Conservation (phyloP, 352 stramenopile species). For the Elongisporangium undulatum region DNA sequence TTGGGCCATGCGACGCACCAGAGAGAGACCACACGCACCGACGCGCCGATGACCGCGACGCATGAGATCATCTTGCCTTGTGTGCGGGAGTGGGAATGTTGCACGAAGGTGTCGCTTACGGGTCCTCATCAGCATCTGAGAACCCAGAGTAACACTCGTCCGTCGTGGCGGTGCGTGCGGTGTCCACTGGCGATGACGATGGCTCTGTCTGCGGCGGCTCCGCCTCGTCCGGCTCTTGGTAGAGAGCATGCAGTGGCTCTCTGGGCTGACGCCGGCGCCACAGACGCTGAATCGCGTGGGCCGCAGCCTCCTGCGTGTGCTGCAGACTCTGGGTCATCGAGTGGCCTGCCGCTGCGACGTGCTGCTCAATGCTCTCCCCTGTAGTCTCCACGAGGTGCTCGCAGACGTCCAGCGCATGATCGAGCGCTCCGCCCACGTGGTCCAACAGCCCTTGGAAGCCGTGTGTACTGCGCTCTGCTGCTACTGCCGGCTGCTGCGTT, state of each 20-base stretch:
- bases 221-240: not conserved
- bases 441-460: not conserved
- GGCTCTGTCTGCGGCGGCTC: not conserved
- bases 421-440: not conserved
- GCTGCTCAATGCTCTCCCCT: not conserved
- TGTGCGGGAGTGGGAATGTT: slow-evolving; percentile 5
- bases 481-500: not conserved
- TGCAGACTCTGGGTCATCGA: not conserved
- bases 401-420: not conserved
- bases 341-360: not conserved
- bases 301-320: not conserved
- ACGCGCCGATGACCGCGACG: slow-evolving; percentile 71
- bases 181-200: not conserved
- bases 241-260: not conserved
- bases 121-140: slow-evolving; percentile 2
- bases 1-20: not conserved
- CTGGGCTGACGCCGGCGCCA: not conserved
- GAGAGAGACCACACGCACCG: slow-evolving; percentile 33
- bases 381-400: not conserved
- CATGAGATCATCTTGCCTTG: slow-evolving; percentile 65
- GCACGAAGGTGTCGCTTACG: slow-evolving; percentile 11
- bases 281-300: not conserved
- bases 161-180: not conserved
- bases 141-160: not conserved
- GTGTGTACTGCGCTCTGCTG: not conserved